Percentiles rank a stretch among this genome's conserved stretches.
Evolutionary conservation across 805 yeast genomes (phyloP).

Genomic region (Pichia phayaonensis): DNA sequence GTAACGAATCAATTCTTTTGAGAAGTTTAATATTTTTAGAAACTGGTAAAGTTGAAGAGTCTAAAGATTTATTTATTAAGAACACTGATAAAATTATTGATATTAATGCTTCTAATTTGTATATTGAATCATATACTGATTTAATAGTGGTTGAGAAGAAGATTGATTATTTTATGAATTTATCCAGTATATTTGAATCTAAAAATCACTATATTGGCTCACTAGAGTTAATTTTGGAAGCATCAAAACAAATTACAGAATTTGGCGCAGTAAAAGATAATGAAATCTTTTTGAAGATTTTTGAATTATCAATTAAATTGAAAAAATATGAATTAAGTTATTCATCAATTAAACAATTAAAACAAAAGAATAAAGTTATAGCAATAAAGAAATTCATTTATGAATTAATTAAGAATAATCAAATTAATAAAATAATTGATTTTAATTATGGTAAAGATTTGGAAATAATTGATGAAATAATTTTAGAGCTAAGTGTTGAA

Average conservation of each 20-base stretch:
- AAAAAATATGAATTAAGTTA: constrained; percentile 26
- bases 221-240: constrained; percentile 26
- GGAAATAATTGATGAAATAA: constrained; percentile 34
- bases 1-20: constrained; percentile 12
- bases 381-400: constrained; percentile 30
- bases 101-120: background rate
- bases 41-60: constrained; percentile 15
- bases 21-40: constrained; percentile 24
- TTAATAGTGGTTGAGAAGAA: constrained; percentile 26
- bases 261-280: constrained; percentile 15
- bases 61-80: constrained; percentile 26
- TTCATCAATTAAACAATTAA: constrained; percentile 23
- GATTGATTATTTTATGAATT: constrained; percentile 31
- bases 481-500: constrained; percentile 27
- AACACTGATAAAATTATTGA: constrained; percentile 6
- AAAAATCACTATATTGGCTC: constrained; percentile 27
- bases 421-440: constrained; percentile 32
- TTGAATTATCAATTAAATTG: constrained; percentile 25
- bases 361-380: constrained; percentile 14
- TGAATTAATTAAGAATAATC: constrained; percentile 32
- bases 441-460: constrained; percentile 39
- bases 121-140: background rate
- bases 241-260: constrained; percentile 12
- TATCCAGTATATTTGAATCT: constrained; percentile 31
- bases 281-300: constrained; percentile 19